These are phyloP conservation scores for Hyaloscypha finlandica DNA, from an alignment of 495 filamentous ascomycete genomes.

Conservation along the genomic window DNA sequence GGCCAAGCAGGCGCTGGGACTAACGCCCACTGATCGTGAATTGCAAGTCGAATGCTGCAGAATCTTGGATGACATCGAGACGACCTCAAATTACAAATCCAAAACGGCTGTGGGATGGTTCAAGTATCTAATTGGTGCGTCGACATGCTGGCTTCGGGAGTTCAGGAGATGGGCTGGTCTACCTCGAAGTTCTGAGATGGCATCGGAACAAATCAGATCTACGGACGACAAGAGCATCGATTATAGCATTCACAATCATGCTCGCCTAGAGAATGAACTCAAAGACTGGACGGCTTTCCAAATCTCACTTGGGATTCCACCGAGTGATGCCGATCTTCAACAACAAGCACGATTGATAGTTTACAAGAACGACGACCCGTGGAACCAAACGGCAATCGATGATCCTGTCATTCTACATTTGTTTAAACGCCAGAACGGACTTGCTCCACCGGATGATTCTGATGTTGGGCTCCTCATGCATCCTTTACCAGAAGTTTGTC, in stretches of 20 bases:
- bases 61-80: conserved; percentile 51
- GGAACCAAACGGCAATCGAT: conserved; percentile 74
- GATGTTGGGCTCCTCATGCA: conserved; percentile 14
- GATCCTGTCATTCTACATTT: conserved; percentile 59
- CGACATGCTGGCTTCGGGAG: conserved; percentile 46
- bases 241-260: conserved; percentile 53
- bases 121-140: conserved; percentile 44
- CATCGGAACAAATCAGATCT: conserved; percentile 44
- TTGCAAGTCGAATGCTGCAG: conserved; percentile 52
- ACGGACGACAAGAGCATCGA: conserved; percentile 53
- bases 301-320: conserved; percentile 50
- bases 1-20: conserved; percentile 48
- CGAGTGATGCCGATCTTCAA: conserved; percentile 64
- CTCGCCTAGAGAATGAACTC: conserved; percentile 60
- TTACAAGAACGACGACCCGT: conserved; percentile 65
- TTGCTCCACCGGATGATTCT: conserved; percentile 25
- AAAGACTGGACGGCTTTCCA: conserved; percentile 54
- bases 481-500: conserved; percentile 11
- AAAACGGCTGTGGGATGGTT: conserved; percentile 50
- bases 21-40: conserved; percentile 55
- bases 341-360: conserved; percentile 63
- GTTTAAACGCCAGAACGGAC: conserved; percentile 38
- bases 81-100: conserved; percentile 43
- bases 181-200: conserved; percentile 45
- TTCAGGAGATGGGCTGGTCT: conserved; percentile 51